phyloP scores from a whole-genome alignment of 352 stramenopile species.

The Aphanomyces stellatus region DNA sequence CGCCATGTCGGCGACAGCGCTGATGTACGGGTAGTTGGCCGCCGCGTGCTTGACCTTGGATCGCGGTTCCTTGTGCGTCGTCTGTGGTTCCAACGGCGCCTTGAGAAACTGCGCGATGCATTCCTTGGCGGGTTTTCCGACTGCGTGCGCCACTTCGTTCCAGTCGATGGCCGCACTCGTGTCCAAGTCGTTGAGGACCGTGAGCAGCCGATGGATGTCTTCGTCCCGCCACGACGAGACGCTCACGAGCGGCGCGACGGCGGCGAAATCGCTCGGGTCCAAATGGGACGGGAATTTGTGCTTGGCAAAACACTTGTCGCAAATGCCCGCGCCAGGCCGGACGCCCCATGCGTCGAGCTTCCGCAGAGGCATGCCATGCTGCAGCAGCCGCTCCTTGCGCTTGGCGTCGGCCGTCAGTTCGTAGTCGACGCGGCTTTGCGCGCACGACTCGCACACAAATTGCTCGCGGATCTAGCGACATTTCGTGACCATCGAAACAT shows the following conservation, averaged over 20 bases:
- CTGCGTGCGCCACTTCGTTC: constrained; percentile 61
- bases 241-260: constrained; percentile 24
- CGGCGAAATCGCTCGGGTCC: constrained; percentile 47
- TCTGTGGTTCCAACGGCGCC: constrained; percentile 42
- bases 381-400: constrained; percentile 26
- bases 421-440: constrained; percentile 32
- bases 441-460: constrained; percentile 47
- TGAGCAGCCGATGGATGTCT: constrained; percentile 38
- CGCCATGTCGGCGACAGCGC: constrained; percentile 40
- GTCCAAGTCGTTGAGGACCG: constrained; percentile 37
- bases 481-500: neutral
- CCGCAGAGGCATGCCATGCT: constrained; percentile 5
- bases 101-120: constrained; percentile 74
- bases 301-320: constrained; percentile 53
- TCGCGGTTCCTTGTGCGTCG: neutral
- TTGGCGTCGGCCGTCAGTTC: constrained; percentile 53
- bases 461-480: neutral
- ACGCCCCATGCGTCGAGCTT: constrained; percentile 22
- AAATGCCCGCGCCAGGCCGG: constrained; percentile 51
- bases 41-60: neutral
- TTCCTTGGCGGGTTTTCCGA: constrained; percentile 63
- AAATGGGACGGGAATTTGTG: constrained; percentile 54
- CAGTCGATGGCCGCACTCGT: constrained; percentile 48
- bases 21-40: neutral
- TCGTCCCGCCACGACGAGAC: constrained; percentile 35